phyloP scores from a whole-genome alignment of 2,329 filamentous ascomycete genomes.

The Fusarium odoratissimum region DNA sequence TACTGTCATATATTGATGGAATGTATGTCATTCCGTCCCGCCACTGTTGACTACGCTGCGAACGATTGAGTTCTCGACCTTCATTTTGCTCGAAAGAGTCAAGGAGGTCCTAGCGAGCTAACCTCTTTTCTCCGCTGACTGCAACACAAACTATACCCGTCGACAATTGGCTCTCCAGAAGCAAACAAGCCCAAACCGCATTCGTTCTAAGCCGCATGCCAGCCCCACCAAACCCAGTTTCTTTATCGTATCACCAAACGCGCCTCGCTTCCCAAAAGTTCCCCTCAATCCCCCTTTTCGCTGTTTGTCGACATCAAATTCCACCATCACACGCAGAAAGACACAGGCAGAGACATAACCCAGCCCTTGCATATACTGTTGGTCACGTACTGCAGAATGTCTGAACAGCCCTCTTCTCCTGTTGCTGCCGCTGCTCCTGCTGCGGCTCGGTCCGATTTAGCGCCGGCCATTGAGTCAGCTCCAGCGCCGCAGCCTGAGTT shows the following conservation, averaged over 20 bases:
- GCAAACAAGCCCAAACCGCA: not conserved
- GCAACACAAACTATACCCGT: not conserved
- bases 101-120: no score
- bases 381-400: not conserved
- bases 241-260: not conserved
- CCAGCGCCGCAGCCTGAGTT: slow-evolving; percentile 29
- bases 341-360: not conserved
- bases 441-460: slow-evolving; percentile 28
- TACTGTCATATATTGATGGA: not conserved
- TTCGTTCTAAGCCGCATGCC: not conserved
- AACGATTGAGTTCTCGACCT: not conserved
- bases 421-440: not conserved
- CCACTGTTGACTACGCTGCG: not conserved
- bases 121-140: no score
- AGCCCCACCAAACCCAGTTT: not conserved
- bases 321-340: not conserved
- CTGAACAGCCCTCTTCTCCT: slow-evolving; percentile 5
- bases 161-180: not conserved
- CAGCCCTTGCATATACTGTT: not conserved
- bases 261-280: not conserved
- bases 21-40: not conserved
- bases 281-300: not conserved
- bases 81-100: no score
- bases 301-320: not conserved
- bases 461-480: slow-evolving; percentile 15